Conservation (phyloP, 306 rosid species). For the Casuarina cunninghamiana region DNA sequence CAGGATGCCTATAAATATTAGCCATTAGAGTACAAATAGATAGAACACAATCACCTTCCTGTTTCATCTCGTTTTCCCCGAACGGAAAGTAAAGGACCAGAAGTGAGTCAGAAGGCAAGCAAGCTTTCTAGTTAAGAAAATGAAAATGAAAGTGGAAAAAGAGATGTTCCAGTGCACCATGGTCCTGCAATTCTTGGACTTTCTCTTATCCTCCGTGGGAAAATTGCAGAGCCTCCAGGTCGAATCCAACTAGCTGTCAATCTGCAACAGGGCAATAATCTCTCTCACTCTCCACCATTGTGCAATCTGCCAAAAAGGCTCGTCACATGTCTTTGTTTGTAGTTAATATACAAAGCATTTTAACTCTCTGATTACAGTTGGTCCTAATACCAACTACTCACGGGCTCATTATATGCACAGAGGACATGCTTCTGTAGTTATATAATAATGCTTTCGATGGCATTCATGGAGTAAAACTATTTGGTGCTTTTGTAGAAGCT, state of each 20-base stretch:
- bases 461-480: background rate
- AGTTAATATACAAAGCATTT: conserved; percentile 46
- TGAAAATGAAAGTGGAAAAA: too few relatives aligned
- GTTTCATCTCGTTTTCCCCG: conserved; percentile 10
- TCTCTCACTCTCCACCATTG: background rate
- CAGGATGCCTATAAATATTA: background rate
- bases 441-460: conserved; percentile 20
- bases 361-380: conserved; percentile 45
- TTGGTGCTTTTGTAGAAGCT: conserved; percentile 31
- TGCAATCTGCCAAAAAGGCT: conserved; percentile 33
- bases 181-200: conserved; percentile 10
- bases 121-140: background rate
- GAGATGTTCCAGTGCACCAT: background rate
- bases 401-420: conserved; percentile 54
- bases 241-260: conserved; percentile 18
- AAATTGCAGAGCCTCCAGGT: conserved; percentile 22
- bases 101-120: background rate
- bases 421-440: conserved; percentile 12
- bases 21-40: background rate
- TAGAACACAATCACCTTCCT: background rate
- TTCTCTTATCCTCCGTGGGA: conserved; percentile 10
- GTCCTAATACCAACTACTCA: conserved; percentile 63
- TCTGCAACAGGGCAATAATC: conserved; percentile 20
- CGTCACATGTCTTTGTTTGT: conserved; percentile 83
- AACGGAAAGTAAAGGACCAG: background rate